These are phyloP conservation scores for Cyberlindnera nakhonratchasimensis DNA, from an alignment of 805 yeast species.

Conservation along the genomic window DNA sequence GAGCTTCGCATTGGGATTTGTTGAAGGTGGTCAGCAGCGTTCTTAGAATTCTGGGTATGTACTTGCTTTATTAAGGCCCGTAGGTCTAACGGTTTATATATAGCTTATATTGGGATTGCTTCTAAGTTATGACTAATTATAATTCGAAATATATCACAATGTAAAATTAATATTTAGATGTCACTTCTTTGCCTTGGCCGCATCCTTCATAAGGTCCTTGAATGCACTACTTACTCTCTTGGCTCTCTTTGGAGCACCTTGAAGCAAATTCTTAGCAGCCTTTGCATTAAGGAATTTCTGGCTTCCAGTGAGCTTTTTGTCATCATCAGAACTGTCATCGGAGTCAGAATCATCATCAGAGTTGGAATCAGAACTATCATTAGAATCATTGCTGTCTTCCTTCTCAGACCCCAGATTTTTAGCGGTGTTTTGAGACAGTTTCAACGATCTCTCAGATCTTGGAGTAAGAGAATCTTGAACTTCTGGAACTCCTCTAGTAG, in stretches of 20 bases:
- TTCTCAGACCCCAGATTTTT: slow-evolving; percentile 2
- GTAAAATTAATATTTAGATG: not conserved
- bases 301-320: slow-evolving; percentile 26
- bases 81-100: too few species aligned
- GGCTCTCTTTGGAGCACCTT: slow-evolving; percentile 30
- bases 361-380: slow-evolving; percentile 28
- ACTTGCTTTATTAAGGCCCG: too few species aligned
- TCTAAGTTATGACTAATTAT: not conserved
- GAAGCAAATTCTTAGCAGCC: slow-evolving; percentile 39
- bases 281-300: slow-evolving; percentile 42
- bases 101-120: slow-evolving; percentile 1
- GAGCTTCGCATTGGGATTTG: slow-evolving; percentile 77
- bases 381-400: slow-evolving; percentile 23
- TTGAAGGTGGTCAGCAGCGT: slow-evolving; percentile 56
- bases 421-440: slow-evolving; percentile 1
- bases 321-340: slow-evolving; percentile 26
- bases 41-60: not conserved
- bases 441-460: slow-evolving; percentile 16
- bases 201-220: slow-evolving; percentile 46
- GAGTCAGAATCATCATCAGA: slow-evolving; percentile 25
- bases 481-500: slow-evolving; percentile 64
- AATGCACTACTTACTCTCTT: slow-evolving; percentile 41
- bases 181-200: slow-evolving; percentile 21
- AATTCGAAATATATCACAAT: slow-evolving; percentile 6
- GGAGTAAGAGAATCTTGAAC: slow-evolving; percentile 46